Base-by-base conservation (phyloP, 306 rosid genomes). In the Malus fusca region DNA sequence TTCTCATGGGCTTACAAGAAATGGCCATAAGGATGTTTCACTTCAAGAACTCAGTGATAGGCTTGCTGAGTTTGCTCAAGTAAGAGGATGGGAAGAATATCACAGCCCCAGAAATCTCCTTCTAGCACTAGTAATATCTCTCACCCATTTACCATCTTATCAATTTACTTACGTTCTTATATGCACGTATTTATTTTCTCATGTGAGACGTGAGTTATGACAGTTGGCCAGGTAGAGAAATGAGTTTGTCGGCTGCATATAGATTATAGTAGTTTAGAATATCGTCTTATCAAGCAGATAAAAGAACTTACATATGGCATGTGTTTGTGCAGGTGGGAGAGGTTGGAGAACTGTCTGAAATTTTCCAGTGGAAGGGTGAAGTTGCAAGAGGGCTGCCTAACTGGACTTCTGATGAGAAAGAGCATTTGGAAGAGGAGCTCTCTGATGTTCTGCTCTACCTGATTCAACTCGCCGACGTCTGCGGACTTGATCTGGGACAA, bases 61-160 rank as follows among this genome's bases (percentile, higher is more conserved):
- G 78, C 89, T 91, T 63, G 89, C 89, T 71, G 97, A 89, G 86
- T 91, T 91, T 79, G 84, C 89, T 77, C 72, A 77, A 83, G 88
- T 87, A 2, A 83, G 97, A 83, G 94, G 92, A 77, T 91, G 97
- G 97, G 88, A 89, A 8, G 91, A 88, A 68, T 82, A 86, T 74
- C 97, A 91, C 81, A 91, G 95, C 72, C 97, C 97, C 0, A 89
- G 97, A 74, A 91, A 91, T 72, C 91, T 91, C 62, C 97, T 91
- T 61, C 82, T 91, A 68, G 97, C 97, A 67, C 95, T 91, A 31
- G 97, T 83, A 66, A 4, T 5, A 2, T 21, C 6, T 26, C 28
- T 59, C 30, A 59, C 17, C 30, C 5, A 11, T 11, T 13, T 58
- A 11, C 14, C 7, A 66, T 11, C 10, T 30, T 61, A 25, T 6